Base-by-base conservation (phyloP, 306 rosid species). In the Medicago ruthenica region DNA sequence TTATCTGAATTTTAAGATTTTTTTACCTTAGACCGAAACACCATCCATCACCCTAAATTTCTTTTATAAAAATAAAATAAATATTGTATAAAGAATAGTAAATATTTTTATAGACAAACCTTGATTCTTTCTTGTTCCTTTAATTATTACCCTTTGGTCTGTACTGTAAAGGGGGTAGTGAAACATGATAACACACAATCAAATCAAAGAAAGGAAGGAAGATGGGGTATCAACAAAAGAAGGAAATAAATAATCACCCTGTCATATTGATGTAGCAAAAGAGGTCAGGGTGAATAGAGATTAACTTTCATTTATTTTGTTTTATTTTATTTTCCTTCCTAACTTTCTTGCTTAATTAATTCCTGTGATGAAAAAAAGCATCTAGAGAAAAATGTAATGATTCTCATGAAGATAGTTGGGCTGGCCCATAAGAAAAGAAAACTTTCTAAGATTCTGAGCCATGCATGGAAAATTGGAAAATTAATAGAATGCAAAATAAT, bases 391-490 rank as follows among this genome's bases (percentile, higher is more conserved):
- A 79, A 75, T 62, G 65, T 70, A 50, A 75, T 67, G 75, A 70
- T 83, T 58, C 40, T 41, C 15, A 27, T 27, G 31, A 71, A 37
- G 57, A 75, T 16, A 54, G 22, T 66, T 79, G 73, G 51, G 76
- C 48, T 80, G 79, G 85, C 50, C 83, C 85, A 24, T 45, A 1
- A 22, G 67, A 76, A 76, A 27, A 75, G 65, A 71, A 79, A 83
- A 64, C 73, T 69, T 70, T 85, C 6, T 78, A 70, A 71, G 81
- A 85, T 75, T 81, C 83, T 59, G 42, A 58, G 70, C 57, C 47
- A 31, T 76, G 71, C 47, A 31, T 76, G 60, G 11, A 67, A 22
- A 21, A 67, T 67, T 42, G 37, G 13, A 72, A 61, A 48, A 37
- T 34, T 15, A 57, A 57, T 82, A 41, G 53, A 80, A 64, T 41